Evolutionary conservation across 345 rosid genomes (phyloP).

Genomic region (Triadica sebifera): DNA sequence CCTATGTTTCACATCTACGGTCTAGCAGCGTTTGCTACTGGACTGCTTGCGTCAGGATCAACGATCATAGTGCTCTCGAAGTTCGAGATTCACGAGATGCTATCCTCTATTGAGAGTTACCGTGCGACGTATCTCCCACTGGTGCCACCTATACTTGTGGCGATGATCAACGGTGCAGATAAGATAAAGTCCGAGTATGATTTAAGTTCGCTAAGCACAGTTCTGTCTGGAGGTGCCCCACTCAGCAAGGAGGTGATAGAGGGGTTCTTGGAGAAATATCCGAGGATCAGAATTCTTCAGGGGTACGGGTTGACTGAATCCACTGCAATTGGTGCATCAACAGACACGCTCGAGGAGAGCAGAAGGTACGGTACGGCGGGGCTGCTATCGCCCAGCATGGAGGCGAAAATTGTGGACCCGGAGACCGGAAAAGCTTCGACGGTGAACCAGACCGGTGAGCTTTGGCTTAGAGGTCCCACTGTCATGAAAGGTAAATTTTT

Average conservation of each 20-base stretch:
- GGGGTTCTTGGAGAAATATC: constrained; percentile 58
- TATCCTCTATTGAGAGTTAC: constrained; percentile 53
- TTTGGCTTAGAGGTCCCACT: constrained; percentile 67
- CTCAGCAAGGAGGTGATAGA: constrained; percentile 71
- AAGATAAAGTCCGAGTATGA: constrained; percentile 49
- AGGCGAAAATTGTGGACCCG: constrained; percentile 74
- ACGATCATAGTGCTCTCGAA: constrained; percentile 64
- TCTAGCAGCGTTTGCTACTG: constrained; percentile 59
- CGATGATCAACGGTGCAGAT: constrained; percentile 55
- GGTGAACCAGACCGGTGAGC: constrained; percentile 64
- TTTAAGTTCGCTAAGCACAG: constrained; percentile 52
- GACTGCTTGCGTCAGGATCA: constrained; percentile 62
- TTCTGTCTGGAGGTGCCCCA: constrained; percentile 76
- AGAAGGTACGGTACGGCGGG: constrained; percentile 73
- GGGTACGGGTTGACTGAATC: constrained; percentile 86
- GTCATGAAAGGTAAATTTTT: constrained; percentile 57
- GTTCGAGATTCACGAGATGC: constrained; percentile 68
- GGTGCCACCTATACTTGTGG: constrained; percentile 58
- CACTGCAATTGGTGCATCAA: constrained; percentile 61
- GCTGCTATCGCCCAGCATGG: constrained; percentile 50
- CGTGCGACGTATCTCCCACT: constrained; percentile 58
- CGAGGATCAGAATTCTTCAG: constrained; percentile 46
- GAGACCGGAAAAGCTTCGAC: constrained; percentile 45
- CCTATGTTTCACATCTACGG: constrained; percentile 95
- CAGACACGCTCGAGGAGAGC: constrained; percentile 66